Base-by-base conservation (phyloP, 495 filamentous ascomycete genomes). In the Aspergillus nidulans region DNA sequence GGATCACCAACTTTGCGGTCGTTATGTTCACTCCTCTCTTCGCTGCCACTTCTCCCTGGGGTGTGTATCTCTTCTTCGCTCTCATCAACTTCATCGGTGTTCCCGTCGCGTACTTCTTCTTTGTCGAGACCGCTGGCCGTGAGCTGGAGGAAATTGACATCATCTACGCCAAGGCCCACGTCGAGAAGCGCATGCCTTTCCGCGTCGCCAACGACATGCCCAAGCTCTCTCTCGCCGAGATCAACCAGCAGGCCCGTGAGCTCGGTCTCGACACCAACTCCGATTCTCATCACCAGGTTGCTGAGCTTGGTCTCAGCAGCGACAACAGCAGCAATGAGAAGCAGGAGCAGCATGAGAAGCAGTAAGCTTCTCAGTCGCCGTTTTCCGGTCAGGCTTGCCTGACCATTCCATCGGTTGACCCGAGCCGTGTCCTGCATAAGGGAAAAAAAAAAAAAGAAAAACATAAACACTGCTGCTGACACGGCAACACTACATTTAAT, bases 91-190 rank as follows among this genome's bases (percentile, higher is more conserved):
- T 80, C 44, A 69, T 69, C 65, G 87, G 85, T 70, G 54, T 90
- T 12, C 86, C 87, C 3, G 67, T 73, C 55, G 67, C 61, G 42
- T 91, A 79, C 67, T 85, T 88, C 74, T 87, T 84, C 72, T 89
- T 87, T 64, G 80, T 83, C 3, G 87, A 89, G 68, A 89, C 85
- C 3, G 79, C 81, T 13, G 68, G 75, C 19, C 83, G 86, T 52
- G 84, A 82, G 18, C 79, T 91, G 10, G 88, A 91, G 61, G 87
- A 90, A 64, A 85, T 90, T 45, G 89, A 91, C 30, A 60, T 73
- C 23, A 73, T 73, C 62, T 73, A 69, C 62, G 70, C 72, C 57
- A 75, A 73, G 67, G 70, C 69, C 40, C 67, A 73, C 53, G 18
- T 72, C 10, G 71, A 74, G 64, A 60, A 62, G 52, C 72, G 70